phyloP scores from a whole-genome alignment of 345 rosid species.

The Brassica nigra region DNA sequence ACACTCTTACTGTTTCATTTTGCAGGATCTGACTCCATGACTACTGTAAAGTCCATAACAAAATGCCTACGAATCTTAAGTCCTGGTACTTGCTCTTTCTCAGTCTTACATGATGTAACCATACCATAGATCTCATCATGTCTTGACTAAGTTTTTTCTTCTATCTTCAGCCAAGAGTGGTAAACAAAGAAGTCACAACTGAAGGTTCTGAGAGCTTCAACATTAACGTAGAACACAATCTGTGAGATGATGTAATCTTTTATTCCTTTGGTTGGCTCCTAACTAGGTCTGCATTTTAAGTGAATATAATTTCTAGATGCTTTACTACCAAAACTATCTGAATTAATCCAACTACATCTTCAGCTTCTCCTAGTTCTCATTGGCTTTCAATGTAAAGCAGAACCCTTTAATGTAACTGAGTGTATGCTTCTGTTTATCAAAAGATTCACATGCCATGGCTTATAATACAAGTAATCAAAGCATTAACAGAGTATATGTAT shows the following conservation, averaged over 20 bases:
- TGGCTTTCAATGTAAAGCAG: conserved; percentile 11
- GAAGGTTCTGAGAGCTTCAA: conserved; percentile 20
- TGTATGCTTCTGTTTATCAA: background rate
- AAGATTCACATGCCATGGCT: background rate
- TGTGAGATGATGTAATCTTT: conserved; percentile 20
- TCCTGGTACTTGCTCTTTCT: conserved; percentile 55
- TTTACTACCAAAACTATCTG: conserved; percentile 2
- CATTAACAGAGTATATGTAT: too few species aligned
- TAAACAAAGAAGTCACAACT: conserved; percentile 27
- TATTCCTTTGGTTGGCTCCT: background rate
- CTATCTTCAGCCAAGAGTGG: conserved; percentile 51
- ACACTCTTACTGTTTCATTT: conserved; percentile 5
- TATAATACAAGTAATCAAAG: background rate
- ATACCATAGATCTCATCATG: background rate
- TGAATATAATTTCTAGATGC: background rate
- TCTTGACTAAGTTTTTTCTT: background rate
- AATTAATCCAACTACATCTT: conserved; percentile 5
- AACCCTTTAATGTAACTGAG: background rate
- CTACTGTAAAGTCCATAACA: conserved; percentile 62
- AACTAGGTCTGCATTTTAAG: conserved; percentile 6
- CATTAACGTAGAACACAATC: background rate
- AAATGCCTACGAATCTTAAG: conserved; percentile 67
- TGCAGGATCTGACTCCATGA: conserved; percentile 56
- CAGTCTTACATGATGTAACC: background rate
- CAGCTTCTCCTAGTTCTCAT: background rate